Percentiles rank a stretch among this genome's conserved stretches.
phyloP scores from a whole-genome alignment of 345 rosid genomes.

The Anacardium occidentale region DNA sequence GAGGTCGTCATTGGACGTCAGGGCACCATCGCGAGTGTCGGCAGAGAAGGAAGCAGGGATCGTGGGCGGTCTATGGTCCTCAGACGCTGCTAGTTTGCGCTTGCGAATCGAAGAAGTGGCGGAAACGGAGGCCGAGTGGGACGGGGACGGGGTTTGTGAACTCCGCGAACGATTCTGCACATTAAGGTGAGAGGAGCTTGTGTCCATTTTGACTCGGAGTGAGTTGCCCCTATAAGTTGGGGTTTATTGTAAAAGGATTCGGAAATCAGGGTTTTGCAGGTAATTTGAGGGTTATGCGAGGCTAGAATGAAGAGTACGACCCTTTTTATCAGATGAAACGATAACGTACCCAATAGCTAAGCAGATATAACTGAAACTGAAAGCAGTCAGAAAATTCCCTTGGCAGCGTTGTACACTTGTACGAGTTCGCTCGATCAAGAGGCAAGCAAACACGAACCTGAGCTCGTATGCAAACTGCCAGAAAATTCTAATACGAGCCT shows the following conservation, averaged over 20 bases:
- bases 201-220: slow-evolving; percentile 39
- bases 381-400: too few species aligned
- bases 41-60: slow-evolving; percentile 90
- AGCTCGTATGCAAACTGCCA: too few species aligned
- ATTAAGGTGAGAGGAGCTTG: slow-evolving; percentile 70
- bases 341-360: too few species aligned
- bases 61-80: slow-evolving; percentile 68
- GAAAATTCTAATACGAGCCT: too few species aligned
- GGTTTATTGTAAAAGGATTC: background rate
- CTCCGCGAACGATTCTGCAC: slow-evolving; percentile 88
- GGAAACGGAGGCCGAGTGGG: slow-evolving; percentile 97
- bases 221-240: background rate
- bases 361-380: too few species aligned
- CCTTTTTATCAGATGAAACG: too few species aligned
- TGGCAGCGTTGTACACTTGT: too few species aligned
- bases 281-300: background rate
- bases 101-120: slow-evolving; percentile 92
- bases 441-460: too few species aligned
- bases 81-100: slow-evolving; percentile 82
- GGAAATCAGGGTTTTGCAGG: background rate
- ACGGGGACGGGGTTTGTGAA: slow-evolving; percentile 88
- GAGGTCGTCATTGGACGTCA: slow-evolving; percentile 93
- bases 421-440: too few species aligned
- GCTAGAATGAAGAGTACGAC: background rate
- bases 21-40: slow-evolving; percentile 89